Evolutionary conservation across 345 rosid species (phyloP), one percentile per base, ranked within the genome.

Genomic region (Moricandia moricandioides): DNA sequence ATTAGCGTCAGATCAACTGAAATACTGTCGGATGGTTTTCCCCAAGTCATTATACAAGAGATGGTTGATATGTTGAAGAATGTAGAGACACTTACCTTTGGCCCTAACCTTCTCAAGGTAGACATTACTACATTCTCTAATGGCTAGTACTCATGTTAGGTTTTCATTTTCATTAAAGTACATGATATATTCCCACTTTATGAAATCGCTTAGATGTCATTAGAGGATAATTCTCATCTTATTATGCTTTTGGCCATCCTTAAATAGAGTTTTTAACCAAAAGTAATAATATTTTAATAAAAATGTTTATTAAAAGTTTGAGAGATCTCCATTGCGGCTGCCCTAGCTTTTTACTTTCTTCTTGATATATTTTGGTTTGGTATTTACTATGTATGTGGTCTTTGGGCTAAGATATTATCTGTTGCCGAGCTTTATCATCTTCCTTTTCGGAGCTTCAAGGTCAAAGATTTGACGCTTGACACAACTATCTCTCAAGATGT

Each of bases 351-450:
- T 37, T 34, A 8, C 12, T 37, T 37, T 37, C 43, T 37, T 40
- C n/a, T 40, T 10, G 47, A 40, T 10, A 40, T 40, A 35, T 43
- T 4, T 12, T 40, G 47, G 11, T 40, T 40, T 12, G n/a, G 16
- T 43, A 47, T 47, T 47, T n/a, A 47, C 51, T 13, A n/a, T 45
- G 16, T 45, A 1, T 16, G 21, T 49, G 56, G 9, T 49, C 56
- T 49, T 47, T 47, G 7, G 7, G 10, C 7, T 7, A 47, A 78
- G 80, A 39, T 64, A 59, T n/a, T 72, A 14, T 71, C 62, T 62
- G 18, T 52, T 12, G 62, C 39, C 6, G 69, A 72, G 62, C 17
- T 72, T 37, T 1, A 4, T 4, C 8, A 33, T 24, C 13, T 55
- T 58, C 29, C 65, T 10, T 56, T 78, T 12, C 51, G 65, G 4